phyloP scores from a whole-genome alignment of 805 yeast species.

The Candida khao-thaluensis region DNA sequence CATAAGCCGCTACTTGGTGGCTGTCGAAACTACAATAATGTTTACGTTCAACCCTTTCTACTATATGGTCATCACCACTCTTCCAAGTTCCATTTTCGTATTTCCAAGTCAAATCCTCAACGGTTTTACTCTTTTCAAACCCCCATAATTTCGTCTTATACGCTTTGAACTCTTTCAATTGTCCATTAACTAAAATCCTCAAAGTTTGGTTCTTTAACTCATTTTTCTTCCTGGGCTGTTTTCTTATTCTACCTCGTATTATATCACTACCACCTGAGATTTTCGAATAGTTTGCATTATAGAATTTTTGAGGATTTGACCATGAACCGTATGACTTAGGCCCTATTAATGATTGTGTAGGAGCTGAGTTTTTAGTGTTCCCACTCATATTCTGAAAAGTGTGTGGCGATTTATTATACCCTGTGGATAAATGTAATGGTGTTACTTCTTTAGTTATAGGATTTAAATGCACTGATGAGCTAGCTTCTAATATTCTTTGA shows the following conservation, averaged over 20 bases:
- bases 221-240: constrained; percentile 45
- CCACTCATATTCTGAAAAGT: constrained; percentile 31
- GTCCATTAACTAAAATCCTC: constrained; percentile 61
- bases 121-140: constrained; percentile 61
- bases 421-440: constrained; percentile 19
- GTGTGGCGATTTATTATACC: constrained; percentile 36
- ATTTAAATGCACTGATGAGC: constrained; percentile 23
- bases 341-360: constrained; percentile 30
- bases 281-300: constrained; percentile 26
- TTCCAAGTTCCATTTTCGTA: constrained; percentile 72
- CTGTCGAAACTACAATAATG: constrained; percentile 27
- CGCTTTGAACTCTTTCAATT: constrained; percentile 53
- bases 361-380: constrained; percentile 34
- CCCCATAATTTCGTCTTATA: constrained; percentile 91
- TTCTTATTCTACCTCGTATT: constrained; percentile 61
- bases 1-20: constrained; percentile 26
- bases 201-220: constrained; percentile 57
- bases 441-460: constrained; percentile 20
- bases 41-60: constrained; percentile 48
- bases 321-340: constrained; percentile 37
- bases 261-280: constrained; percentile 39
- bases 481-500: constrained; percentile 45
- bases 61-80: constrained; percentile 74
- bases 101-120: constrained; percentile 60
- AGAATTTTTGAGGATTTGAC: constrained; percentile 25